Evolutionary conservation across 2,329 filamentous ascomycete species (phyloP), one percentile per base, ranked within the genome.

Genomic region (Ophiocordyceps camponoti-floridani): DNA sequence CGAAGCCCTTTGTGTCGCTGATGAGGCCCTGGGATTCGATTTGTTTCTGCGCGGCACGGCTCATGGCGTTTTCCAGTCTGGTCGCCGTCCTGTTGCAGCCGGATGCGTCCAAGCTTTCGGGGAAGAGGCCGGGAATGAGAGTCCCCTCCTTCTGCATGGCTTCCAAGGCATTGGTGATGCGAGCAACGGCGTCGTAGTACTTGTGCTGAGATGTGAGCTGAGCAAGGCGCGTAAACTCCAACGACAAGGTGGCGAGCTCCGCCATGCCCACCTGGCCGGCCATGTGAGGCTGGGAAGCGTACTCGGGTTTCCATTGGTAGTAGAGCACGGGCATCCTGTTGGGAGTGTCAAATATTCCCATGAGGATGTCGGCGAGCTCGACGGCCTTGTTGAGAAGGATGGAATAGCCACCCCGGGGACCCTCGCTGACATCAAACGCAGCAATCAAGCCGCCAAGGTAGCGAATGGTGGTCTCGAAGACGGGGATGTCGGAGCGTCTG

Each of bases 381-480:
- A 81, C 69, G 1, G 86, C 84, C 62, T 93, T 91, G 45, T 79
- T 74, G 30, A 93, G 68, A 11, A 94, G 68, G 23, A 82, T 67
- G 18, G 70, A 63, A 54, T 94, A 82, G 13, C 64, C 54, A 35
- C 70, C 68, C 8, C 61, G 54, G 35, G 62, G 53, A 7, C 73
- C 77, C 16, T 75, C 82, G 44, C 83, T 88, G 46, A 95, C 70
- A 62, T 96, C 89, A 58, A 89, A 95, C 7, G 88, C 88, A 37
- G 79, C 79, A 40, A 95, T 57, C 40, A 96, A 66, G 1, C 89
- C 89, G 30, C 89, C 89, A 4, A 96, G 69, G 54, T 95, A 94
- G 44, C 89, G 77, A 56, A 96, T 95, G 11, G 80, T 84, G 1
- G 87, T 93, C 62, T 95, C 88, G 53, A 95, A 95, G 8, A 94